Percentiles rank a stretch among this genome's conserved stretches.
Conservation (phyloP, 768 basidiomycete genomes). For the Glaciozyma antarctica region DNA sequence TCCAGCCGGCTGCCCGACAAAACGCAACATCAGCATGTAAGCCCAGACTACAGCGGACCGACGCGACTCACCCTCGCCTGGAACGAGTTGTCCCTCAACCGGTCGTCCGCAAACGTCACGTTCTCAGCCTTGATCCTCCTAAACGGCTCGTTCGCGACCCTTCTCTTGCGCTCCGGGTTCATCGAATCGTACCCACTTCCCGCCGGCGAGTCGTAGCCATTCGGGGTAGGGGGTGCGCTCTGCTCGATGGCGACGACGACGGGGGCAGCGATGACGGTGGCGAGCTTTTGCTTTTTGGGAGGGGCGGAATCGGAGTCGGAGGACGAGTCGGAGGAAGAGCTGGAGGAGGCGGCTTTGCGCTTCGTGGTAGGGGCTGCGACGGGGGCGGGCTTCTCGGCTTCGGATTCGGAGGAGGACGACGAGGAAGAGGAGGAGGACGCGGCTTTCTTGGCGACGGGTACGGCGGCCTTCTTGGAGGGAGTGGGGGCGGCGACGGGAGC, state of each 20-base stretch:
- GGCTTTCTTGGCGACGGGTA: neutral
- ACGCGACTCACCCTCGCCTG: conserved; percentile 55
- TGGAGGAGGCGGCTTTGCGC: conserved; percentile 33
- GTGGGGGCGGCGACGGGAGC: conserved; percentile 2
- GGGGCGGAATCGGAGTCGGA: conserved; percentile 18
- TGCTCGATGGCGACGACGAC: neutral
- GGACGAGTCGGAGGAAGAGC: conserved; percentile 10
- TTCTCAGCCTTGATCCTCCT: conserved; percentile 63
- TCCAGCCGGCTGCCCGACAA: conserved; percentile 49
- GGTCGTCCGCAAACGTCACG: conserved; percentile 46
- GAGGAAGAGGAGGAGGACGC: conserved; percentile 23
- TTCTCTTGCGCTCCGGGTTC: conserved; percentile 9
- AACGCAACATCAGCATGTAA: neutral
- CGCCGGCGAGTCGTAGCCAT: conserved; percentile 35
- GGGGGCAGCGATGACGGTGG: neutral
- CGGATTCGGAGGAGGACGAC: conserved; percentile 33
- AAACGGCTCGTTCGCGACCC: conserved; percentile 57
- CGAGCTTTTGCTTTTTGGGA: conserved; percentile 31
- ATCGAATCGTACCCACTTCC: conserved; percentile 5
- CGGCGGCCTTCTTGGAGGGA: neutral
- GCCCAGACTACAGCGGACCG: neutral
- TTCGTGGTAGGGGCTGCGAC: conserved; percentile 33
- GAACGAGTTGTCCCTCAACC: conserved; percentile 65
- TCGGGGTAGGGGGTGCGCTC: conserved; percentile 1
- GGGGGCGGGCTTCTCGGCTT: conserved; percentile 5